These are phyloP conservation scores for Boletus barrowsii DNA, from an alignment of 768 basidiomycete species.

Conservation along the genomic window DNA sequence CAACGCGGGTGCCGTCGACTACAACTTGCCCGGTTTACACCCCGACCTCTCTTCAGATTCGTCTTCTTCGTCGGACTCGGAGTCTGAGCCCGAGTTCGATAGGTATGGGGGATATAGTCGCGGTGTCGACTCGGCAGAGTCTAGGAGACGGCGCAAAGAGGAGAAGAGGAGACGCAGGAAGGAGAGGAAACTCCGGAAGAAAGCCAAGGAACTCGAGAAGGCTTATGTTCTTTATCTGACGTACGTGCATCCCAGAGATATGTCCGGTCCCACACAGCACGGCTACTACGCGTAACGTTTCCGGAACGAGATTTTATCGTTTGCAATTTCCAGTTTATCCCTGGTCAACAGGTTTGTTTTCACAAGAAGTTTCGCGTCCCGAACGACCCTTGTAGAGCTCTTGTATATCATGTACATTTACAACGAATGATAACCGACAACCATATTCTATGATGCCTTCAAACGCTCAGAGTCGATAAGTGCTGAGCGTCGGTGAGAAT, in stretches of 20 bases:
- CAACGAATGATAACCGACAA: constrained; percentile 11
- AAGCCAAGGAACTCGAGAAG: constrained; percentile 58
- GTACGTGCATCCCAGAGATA: constrained; percentile 40
- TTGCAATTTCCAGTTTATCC: not conserved
- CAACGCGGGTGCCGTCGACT: constrained; percentile 51
- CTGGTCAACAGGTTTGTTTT: not conserved
- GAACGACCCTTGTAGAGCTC: constrained; percentile 2
- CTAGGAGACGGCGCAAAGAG: constrained; percentile 49
- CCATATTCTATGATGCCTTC: not conserved
- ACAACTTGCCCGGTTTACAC: constrained; percentile 47
- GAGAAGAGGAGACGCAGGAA: constrained; percentile 61
- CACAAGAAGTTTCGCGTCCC: not conserved
- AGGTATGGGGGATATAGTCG: constrained; percentile 46
- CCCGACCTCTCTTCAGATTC: constrained; percentile 41
- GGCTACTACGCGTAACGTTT: constrained; percentile 26
- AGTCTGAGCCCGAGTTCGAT: constrained; percentile 42
- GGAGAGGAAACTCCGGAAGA: constrained; percentile 61
- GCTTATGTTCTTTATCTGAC: constrained; percentile 62
- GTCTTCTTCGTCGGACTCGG: constrained; percentile 38
- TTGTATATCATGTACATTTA: constrained; percentile 12
- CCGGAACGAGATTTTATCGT: not conserved
- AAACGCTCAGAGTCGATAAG: too few species aligned
- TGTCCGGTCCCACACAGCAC: constrained; percentile 23
- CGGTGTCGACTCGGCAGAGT: constrained; percentile 45
- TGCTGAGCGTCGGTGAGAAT: constrained; percentile 9